Base-by-base conservation (phyloP, 352 stramenopile species). In the Phytophthora pisi region DNA sequence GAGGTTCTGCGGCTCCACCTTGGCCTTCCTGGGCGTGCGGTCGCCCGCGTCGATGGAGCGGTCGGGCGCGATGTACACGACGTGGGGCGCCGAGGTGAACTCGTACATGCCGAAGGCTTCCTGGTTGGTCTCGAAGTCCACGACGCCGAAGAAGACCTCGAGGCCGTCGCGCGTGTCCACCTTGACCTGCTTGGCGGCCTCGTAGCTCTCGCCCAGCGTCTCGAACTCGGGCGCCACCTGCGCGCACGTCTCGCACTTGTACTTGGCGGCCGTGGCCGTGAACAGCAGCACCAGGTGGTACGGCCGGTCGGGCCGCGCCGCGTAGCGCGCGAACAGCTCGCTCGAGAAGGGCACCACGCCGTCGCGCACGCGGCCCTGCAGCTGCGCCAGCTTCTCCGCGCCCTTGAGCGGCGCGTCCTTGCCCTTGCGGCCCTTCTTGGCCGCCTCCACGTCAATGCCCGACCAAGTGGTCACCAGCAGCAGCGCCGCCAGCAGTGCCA, bases 281-380 rank as follows among this genome's bases (percentile, higher is more conserved):
- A 92, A 90, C 40, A 96, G 67, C 46, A 94, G 61, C 57, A 96
- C 72, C 24, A 93, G 47, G 58, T 96, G 88, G 72, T 94, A 96
- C 50, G 88, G 88, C 30, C 88, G 86, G 51, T 94, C 85, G 0
- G 88, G 79, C 1, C 83, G 83, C 54, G 82, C 47, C 15, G 80
- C 85, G 30, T 86, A 82, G 58, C 83, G 74, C 10, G 77, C 66
- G 66, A 89, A 96, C 18, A 75, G 69, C 2, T 91, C 81, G 55
- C 38, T 66, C 13, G 70, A 82, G 51, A 96, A 86, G 45, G 77
- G 56, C 38, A 96, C 57, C 43, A 93, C 72, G 51, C 84, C 84
- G 51, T 91, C 78, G 38, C 77, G 76, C 66, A 88, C 69, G 55
- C 64, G 72, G 11, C 61, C 63, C 6, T 79, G 70, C 16, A 95